phyloP scores from a whole-genome alignment of 164 flowering plant species.

The Chloranthus sessilifolius region DNA sequence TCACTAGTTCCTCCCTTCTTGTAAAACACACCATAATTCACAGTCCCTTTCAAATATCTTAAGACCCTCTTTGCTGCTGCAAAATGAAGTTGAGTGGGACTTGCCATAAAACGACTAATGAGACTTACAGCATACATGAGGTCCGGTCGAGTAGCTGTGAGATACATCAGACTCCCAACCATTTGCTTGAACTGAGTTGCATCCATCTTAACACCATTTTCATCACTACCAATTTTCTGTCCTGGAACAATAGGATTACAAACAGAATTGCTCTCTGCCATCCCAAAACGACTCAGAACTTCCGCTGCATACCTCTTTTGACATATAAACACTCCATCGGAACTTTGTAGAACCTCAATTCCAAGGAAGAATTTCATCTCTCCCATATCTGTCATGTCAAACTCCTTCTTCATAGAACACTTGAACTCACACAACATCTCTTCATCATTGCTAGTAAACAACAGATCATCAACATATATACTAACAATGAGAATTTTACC shows the following conservation, averaged over 20 bases:
- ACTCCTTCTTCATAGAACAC: not conserved
- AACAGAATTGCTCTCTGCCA: slow-evolving; percentile 8
- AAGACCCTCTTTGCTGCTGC: no score
- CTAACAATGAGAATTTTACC: slow-evolving; percentile 2
- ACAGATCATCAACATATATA: slow-evolving; percentile 10
- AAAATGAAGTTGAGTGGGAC: not conserved
- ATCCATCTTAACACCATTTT: slow-evolving; percentile 9
- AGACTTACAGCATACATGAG: no score
- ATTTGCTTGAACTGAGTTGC: slow-evolving; percentile 6
- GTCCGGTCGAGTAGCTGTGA: slow-evolving; percentile 15
- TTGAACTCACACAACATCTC: slow-evolving; percentile 4
- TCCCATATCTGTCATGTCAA: slow-evolving; percentile 1
- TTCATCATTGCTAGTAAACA: not conserved
- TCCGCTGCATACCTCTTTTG: slow-evolving; percentile 12
- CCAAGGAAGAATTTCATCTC: slow-evolving; percentile 10
- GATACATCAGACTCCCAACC: slow-evolving; percentile 14
- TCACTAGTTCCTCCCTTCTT: not conserved
- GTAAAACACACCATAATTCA: not conserved
- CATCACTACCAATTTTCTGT: slow-evolving; percentile 6
- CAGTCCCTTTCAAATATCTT: no score
- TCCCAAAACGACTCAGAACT: slow-evolving; percentile 3
- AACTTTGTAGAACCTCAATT: slow-evolving; percentile 6
- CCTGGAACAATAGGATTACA: slow-evolving; percentile 4
- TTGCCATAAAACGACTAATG: not conserved
- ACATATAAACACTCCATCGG: slow-evolving; percentile 2